Base-by-base conservation (phyloP, 148 eudicot genomes). In the Cornus florida region DNA sequence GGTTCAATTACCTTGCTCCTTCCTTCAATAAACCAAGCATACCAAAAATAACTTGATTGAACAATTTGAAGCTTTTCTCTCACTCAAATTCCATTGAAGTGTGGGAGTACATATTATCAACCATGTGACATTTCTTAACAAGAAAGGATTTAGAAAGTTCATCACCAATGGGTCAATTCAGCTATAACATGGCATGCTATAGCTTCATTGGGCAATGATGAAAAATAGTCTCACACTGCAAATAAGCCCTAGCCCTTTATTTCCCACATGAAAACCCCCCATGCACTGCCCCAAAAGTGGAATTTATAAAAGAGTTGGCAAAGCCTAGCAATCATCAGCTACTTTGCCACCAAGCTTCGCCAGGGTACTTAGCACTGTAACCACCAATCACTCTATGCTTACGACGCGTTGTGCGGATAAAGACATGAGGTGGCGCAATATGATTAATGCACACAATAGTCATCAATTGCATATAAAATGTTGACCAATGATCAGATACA, bases 301-400 rank as follows among this genome's bases (percentile, higher is more conserved):
- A 53, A 19, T 53, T 53, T 53, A 3, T 12, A 12, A 53, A 53
- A 53, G 59, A 53, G 19, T 11, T 53, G 59, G 59, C 41, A 32
- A 68, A 32, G 71, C 71, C 17, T 38, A 38, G 24, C 20, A 70
- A 70, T 70, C 23, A 39, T 70, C 72, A 70, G 22, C 72, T 35
- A 39, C 72, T 70, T 70, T 14, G 72, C 72, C 50, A 70, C 72
- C 72, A 70, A 70, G 46, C 10, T 70, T 38, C 71, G 39, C 71
- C 41, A n/a, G 59, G 32, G 19, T 6, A 11, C 59, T 16, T 53
- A 3, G 23, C 48, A 70, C 22, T 62, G 20, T 62, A 62, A 62
- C 50, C 72, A 70, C 72, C 72, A 70, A 38, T 6, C 72, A 35
- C 72, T 8, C 10, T 39, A 23, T 17, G 3, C 0, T 2, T 20